Percentiles rank a stretch among this genome's conserved stretches.
Evolutionary conservation across 1,284 basidiomycete species (phyloP).

Genomic region (Vanrija humicola): DNA sequence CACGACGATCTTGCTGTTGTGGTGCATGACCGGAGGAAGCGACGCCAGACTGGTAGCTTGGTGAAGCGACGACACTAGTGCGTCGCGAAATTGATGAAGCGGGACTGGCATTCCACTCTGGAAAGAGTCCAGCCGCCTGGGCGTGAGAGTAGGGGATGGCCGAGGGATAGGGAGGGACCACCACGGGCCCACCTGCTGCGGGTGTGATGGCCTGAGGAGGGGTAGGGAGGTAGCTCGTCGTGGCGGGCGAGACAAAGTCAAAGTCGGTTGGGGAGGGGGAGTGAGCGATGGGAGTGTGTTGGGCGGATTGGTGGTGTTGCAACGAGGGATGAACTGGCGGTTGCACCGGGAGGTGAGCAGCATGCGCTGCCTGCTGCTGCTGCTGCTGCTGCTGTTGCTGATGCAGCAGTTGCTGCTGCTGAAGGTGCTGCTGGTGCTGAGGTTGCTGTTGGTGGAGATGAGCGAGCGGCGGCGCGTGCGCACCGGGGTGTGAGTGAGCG

Average conservation of each 20-base stretch:
- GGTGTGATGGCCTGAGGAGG: not conserved
- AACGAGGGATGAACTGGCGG: not conserved
- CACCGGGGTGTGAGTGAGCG: not conserved
- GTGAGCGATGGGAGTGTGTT: not conserved
- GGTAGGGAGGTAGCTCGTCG: conserved; percentile 1
- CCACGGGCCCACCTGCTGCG: too few relatives aligned
- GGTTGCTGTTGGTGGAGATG: not conserved
- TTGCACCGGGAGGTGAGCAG: not conserved
- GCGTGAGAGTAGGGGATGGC: conserved; percentile 8
- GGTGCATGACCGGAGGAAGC: not conserved
- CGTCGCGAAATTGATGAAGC: too few relatives aligned
- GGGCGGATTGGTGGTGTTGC: not conserved
- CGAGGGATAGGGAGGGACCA: too few relatives aligned
- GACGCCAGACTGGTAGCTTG: not conserved
- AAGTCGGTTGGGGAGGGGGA: not conserved
- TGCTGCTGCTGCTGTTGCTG: not conserved
- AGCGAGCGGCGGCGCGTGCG: not conserved
- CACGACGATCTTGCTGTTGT: not conserved
- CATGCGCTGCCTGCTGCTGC: not conserved
- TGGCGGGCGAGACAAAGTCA: conserved; percentile 5
- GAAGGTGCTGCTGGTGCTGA: not conserved
- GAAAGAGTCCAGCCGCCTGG: conserved; percentile 6
- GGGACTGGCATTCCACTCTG: too few relatives aligned
- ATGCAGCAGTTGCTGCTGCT: not conserved
- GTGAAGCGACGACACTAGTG: too few relatives aligned